Evolutionary conservation across 2,329 filamentous ascomycete species (phyloP).

Genomic region (Fusarium setosum): DNA sequence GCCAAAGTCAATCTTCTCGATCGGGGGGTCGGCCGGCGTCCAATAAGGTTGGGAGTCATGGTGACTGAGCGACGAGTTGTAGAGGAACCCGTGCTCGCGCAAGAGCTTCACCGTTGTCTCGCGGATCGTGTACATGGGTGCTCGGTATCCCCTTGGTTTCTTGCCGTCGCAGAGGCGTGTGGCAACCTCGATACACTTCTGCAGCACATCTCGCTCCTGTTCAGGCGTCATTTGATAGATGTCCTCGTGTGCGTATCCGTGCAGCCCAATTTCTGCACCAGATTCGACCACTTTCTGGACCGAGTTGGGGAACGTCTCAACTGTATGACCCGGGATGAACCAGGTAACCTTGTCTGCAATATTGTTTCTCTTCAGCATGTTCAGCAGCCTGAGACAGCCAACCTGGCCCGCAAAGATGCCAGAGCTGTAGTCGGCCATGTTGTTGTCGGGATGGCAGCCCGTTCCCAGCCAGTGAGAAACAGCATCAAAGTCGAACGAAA

Average conservation of each 20-base stretch:
- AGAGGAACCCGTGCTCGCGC: neutral
- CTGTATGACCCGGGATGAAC: conserved; percentile 63
- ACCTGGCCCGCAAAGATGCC: conserved; percentile 43
- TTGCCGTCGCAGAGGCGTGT: neutral
- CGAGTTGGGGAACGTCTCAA: conserved; percentile 59
- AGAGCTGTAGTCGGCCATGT: conserved; percentile 20
- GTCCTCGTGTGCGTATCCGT: conserved; percentile 7
- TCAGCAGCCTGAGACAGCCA: conserved; percentile 61
- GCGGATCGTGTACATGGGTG: conserved; percentile 3
- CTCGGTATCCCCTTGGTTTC: neutral
- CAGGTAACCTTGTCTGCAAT: conserved; percentile 60
- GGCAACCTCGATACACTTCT: conserved; percentile 1
- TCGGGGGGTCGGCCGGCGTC: neutral
- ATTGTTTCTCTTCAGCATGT: conserved; percentile 49
- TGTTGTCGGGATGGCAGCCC: conserved; percentile 52
- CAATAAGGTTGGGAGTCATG: neutral
- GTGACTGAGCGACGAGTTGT: neutral
- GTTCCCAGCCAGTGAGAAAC: conserved; percentile 66
- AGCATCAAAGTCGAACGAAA: conserved; percentile 62
- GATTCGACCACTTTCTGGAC: conserved; percentile 52
- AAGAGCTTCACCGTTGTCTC: neutral
- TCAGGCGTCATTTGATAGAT: neutral
- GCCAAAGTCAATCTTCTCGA: neutral
- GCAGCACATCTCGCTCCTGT: neutral
- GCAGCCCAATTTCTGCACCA: conserved; percentile 1